Conservation (phyloP, 73 alveolate species). For the Uronychia binucleata region DNA sequence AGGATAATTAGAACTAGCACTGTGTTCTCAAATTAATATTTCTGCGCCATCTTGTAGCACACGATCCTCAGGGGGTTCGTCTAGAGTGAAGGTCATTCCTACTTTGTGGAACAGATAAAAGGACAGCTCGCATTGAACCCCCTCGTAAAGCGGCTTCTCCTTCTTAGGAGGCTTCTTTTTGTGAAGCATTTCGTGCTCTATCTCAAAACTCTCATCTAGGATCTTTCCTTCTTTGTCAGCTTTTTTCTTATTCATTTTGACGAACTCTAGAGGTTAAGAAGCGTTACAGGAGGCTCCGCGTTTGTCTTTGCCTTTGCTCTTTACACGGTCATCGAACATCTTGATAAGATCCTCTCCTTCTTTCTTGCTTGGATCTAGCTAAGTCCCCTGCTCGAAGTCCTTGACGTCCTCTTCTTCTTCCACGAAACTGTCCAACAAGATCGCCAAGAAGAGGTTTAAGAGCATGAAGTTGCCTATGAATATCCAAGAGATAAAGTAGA, state of each 20-base stretch:
- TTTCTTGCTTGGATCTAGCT: constrained; percentile 9
- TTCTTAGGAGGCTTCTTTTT: no score
- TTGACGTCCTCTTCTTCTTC: constrained; percentile 75
- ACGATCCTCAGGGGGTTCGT: constrained; percentile 22
- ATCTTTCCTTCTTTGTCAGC: constrained; percentile 27
- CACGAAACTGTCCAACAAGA: constrained; percentile 87
- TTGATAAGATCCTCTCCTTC: constrained; percentile 13
- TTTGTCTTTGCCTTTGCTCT: neutral
- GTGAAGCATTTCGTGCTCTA: constrained; percentile 16
- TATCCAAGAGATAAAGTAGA: constrained; percentile 89
- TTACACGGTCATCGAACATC: constrained; percentile 4
- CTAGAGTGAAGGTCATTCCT: constrained; percentile 38
- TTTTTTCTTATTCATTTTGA: constrained; percentile 29
- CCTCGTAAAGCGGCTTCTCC: constrained; percentile 26
- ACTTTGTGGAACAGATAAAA: constrained; percentile 35
- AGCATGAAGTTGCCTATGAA: constrained; percentile 94
- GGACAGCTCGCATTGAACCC: constrained; percentile 26
- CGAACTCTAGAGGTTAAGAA: constrained; percentile 23
- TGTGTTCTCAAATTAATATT: constrained; percentile 27
- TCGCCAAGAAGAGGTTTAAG: constrained; percentile 92
- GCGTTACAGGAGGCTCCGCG: no score
- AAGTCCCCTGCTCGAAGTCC: constrained; percentile 45
- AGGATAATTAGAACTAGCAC: constrained; percentile 31
- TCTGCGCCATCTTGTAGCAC: constrained; percentile 32
- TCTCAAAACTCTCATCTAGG: constrained; percentile 23